phyloP scores from a whole-genome alignment of 2,329 filamentous ascomycete species.

The Fusarium guadeloupense region DNA sequence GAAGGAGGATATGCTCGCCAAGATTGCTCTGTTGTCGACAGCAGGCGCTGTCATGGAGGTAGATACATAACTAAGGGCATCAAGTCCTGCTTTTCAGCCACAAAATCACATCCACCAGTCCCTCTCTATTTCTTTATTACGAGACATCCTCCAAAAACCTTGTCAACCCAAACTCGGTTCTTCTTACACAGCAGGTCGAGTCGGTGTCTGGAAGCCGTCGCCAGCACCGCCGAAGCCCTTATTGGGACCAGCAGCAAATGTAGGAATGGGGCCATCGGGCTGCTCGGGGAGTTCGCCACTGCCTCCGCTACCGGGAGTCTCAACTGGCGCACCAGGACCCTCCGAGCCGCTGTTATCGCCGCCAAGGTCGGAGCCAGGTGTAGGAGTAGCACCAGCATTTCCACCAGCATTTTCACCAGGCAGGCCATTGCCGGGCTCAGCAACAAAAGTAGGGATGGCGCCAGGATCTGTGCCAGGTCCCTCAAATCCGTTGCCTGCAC shows the following conservation, averaged over 20 bases:
- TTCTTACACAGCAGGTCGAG: constrained; percentile 16
- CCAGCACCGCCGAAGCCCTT: constrained; percentile 18
- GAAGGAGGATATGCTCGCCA: constrained; percentile 68
- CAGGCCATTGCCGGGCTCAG: constrained; percentile 19
- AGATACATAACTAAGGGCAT: constrained; percentile 42
- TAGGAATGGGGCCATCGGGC: constrained; percentile 11
- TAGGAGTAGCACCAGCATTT: neutral
- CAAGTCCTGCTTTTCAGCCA: constrained; percentile 41
- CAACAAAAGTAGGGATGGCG: constrained; percentile 18
- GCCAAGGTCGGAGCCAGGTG: neutral
- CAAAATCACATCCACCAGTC: constrained; percentile 33
- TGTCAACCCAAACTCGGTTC: constrained; percentile 8
- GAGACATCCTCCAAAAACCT: constrained; percentile 10
- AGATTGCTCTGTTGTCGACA: constrained; percentile 59
- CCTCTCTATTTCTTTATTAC: constrained; percentile 25
- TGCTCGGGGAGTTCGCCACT: neutral
- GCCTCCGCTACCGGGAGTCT: constrained; percentile 11
- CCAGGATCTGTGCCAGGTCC: constrained; percentile 18
- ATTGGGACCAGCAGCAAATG: constrained; percentile 26
- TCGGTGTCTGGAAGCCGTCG: constrained; percentile 22
- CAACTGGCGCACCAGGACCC: neutral
- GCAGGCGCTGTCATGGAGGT: constrained; percentile 48
- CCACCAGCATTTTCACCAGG: neutral
- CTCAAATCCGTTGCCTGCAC: constrained; percentile 1
- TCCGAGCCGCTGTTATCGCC: constrained; percentile 4